phyloP scores from a whole-genome alignment of 176 grass and related monocot genomes.

The Musa acuminata region DNA sequence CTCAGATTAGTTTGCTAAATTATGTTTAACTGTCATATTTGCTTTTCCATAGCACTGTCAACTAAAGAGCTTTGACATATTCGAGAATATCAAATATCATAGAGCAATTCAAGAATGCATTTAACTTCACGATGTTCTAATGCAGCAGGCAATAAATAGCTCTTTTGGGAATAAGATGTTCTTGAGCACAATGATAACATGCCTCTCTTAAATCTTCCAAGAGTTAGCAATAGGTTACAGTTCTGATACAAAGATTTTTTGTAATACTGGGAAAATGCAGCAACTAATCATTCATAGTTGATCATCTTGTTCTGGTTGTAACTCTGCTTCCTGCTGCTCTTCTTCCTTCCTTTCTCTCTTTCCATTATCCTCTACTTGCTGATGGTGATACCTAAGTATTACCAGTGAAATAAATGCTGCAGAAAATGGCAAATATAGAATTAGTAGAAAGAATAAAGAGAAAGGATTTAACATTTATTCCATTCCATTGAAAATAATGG shows the following conservation, averaged over 20 bases:
- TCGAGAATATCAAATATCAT: too few relatives aligned
- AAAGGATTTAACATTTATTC: neutral
- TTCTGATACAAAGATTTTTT: neutral
- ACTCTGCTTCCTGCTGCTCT: conserved; percentile 29
- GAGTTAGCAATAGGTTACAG: too few relatives aligned
- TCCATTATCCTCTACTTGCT: conserved; percentile 20
- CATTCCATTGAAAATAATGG: neutral
- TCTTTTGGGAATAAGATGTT: neutral
- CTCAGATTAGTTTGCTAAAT: too few relatives aligned
- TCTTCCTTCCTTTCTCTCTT: conserved; percentile 25
- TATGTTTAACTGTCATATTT: too few relatives aligned
- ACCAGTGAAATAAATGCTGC: conserved; percentile 69
- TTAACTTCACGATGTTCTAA: too few relatives aligned
- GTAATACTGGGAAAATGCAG: neutral
- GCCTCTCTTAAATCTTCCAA: neutral
- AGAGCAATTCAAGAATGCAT: too few relatives aligned
- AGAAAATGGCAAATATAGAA: conserved; percentile 4
- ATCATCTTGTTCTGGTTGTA: conserved; percentile 13
- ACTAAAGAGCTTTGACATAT: too few relatives aligned
- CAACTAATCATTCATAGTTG: neutral
- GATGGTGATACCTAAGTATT: conserved; percentile 50
- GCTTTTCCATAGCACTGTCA: too few relatives aligned
- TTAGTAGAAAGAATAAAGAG: neutral
- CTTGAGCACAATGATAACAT: neutral
- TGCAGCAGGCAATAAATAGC: too few relatives aligned